Percentiles rank a stretch among this genome's conserved stretches.
phyloP scores from a whole-genome alignment of 768 basidiomycete species.

The Termitomyces sp. region DNA sequence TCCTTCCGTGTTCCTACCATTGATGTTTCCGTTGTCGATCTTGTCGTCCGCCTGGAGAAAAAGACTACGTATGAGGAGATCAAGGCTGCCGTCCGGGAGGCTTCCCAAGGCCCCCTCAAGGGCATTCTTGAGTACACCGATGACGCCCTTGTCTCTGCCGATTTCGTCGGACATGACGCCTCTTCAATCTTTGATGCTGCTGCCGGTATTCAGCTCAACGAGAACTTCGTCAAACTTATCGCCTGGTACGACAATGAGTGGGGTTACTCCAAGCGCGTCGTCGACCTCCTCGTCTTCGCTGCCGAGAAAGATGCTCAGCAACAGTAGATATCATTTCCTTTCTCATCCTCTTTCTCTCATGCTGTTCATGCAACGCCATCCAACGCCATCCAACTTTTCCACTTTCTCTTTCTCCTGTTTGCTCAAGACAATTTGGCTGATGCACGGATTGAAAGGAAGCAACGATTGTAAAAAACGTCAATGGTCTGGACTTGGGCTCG shows the following conservation, averaged over 20 bases:
- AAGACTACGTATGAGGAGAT: conserved; percentile 82
- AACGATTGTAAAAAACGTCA: conserved; percentile 9
- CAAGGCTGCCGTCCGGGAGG: conserved; percentile 78
- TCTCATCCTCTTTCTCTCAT: background rate
- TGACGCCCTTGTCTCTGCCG: conserved; percentile 88
- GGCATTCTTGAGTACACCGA: conserved; percentile 90
- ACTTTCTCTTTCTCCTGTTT: conserved; percentile 3
- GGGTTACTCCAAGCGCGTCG: conserved; percentile 91
- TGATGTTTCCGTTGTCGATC: conserved; percentile 97
- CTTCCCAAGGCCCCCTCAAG: conserved; percentile 63
- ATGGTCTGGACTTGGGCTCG: background rate
- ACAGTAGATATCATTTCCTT: conserved; percentile 13
- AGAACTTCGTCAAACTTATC: conserved; percentile 94
- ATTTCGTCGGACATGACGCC: conserved; percentile 74
- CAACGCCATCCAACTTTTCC: background rate
- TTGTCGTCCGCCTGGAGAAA: conserved; percentile 90
- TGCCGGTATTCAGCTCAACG: conserved; percentile 90
- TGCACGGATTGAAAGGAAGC: conserved; percentile 12
- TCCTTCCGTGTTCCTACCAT: conserved; percentile 96
- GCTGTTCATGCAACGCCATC: background rate
- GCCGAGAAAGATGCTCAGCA: conserved; percentile 61
- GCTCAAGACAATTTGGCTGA: conserved; percentile 4
- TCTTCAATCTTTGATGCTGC: conserved; percentile 93
- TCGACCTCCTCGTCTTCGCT: conserved; percentile 79
- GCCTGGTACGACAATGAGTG: conserved; percentile 95